These are phyloP conservation scores for Penicillium sp. DNA, from an alignment of 2,329 filamentous ascomycete species.

Conservation along the genomic window DNA sequence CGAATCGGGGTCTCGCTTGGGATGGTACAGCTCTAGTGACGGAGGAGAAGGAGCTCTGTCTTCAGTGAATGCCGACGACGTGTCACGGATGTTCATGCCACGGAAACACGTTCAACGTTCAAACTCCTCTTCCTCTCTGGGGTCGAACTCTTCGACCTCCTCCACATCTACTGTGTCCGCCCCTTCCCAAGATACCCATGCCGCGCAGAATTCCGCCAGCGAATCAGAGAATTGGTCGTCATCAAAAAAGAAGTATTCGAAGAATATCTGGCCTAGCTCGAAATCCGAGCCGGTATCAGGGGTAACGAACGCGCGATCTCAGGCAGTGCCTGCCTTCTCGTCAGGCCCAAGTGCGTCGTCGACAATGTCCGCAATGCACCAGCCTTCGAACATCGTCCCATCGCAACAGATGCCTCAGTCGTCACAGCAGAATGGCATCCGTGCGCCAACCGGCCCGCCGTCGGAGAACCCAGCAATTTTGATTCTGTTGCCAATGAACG, in stretches of 20 bases:
- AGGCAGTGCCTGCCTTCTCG: constrained; percentile 59
- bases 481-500: constrained; percentile 85
- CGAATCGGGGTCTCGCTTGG: constrained; percentile 60
- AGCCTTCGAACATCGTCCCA: constrained; percentile 61
- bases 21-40: constrained; percentile 60
- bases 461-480: constrained; percentile 71
- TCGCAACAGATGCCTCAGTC: constrained; percentile 69
- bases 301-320: constrained; percentile 61
- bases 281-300: constrained; percentile 67
- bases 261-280: constrained; percentile 62
- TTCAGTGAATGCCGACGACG: constrained; percentile 80
- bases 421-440: constrained; percentile 59
- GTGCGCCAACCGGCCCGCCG: constrained; percentile 46
- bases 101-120: constrained; percentile 83
- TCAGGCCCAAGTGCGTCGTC: constrained; percentile 61
- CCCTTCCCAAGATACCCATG: constrained; percentile 38
- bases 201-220: constrained; percentile 36
- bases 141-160: constrained; percentile 58
- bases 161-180: constrained; percentile 54
- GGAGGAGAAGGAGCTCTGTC: constrained; percentile 60
- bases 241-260: constrained; percentile 49
- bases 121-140: constrained; percentile 85
- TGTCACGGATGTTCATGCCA: constrained; percentile 83
- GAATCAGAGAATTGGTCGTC: constrained; percentile 43
- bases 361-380: constrained; percentile 63